A percentile compares a stretch with the other conserved stretches of the same genome.
Conservation (phyloP, 2,329 filamentous ascomycete genomes). For the Phaeosphaeriaceae sp. region DNA sequence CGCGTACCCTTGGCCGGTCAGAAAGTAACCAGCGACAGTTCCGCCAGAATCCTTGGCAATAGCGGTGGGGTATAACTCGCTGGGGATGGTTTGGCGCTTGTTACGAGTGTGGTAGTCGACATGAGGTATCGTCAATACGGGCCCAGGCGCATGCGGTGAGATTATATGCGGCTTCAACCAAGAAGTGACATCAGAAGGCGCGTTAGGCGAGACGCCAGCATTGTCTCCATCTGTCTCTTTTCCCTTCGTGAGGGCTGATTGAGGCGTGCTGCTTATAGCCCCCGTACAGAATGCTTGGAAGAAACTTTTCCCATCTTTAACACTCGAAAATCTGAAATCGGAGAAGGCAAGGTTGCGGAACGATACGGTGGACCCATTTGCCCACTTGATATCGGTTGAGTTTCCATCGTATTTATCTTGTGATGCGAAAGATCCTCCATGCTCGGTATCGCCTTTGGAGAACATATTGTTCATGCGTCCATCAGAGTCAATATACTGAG, state of each 20-base stretch:
- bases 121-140: constrained; percentile 29
- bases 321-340: constrained; percentile 27
- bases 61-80: constrained; percentile 15
- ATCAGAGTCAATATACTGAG: constrained; percentile 32
- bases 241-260: constrained; percentile 11
- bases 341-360: constrained; percentile 28
- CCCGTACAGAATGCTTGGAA: constrained; percentile 45
- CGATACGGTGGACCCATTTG: constrained; percentile 32
- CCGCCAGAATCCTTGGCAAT: constrained; percentile 23
- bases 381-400: constrained; percentile 37
- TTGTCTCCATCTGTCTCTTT: constrained; percentile 1
- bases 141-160: constrained; percentile 15
- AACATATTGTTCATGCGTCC: constrained; percentile 30
- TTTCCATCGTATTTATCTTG: constrained; percentile 29
- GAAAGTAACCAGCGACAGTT: constrained; percentile 53
- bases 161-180: not conserved
- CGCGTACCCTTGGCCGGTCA: constrained; percentile 41
- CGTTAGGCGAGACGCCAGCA: too few relatives aligned
- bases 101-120: constrained; percentile 22
- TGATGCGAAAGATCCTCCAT: constrained; percentile 20
- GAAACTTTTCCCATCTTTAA: constrained; percentile 46
- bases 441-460: constrained; percentile 29
- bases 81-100: constrained; percentile 25
- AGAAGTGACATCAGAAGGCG: not conserved
- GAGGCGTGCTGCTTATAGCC: constrained; percentile 2